Evolutionary conservation across 2,329 filamentous ascomycete species (phyloP), one percentile per base, ranked within the genome.

Genomic region (Diaporthe citriasiana): DNA sequence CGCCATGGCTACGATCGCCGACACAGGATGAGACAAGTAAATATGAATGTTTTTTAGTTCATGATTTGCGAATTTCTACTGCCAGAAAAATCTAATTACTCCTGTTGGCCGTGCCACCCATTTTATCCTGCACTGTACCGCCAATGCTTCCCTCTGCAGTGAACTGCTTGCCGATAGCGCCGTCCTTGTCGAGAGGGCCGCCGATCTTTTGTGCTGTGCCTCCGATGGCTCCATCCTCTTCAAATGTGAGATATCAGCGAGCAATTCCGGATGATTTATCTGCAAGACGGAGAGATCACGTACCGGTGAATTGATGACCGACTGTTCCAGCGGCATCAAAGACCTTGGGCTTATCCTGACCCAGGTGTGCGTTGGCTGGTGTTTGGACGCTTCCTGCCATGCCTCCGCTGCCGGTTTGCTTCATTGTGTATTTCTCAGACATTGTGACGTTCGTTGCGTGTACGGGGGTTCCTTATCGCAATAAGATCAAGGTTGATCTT

Each of bases 291-390:
- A 55, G 17, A n/a, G 19, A 4, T 8, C 5, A 7, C 72, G 63
- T 79, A 87, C 86, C 84, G 5, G 86, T 90, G 78, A 90, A 90
- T 30, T 90, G 87, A 77, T 87, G 89, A 27, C 89, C 89, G 45
- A 90, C 84, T 0, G 84, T 81, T 7, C 89, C 89, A 0, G 85
- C 80, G 0, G 84, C 85, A 53, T 88, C 89, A 60, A 91, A 82
- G 0, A 83, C 78, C 76, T 82, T 85, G 40, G 85, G 84, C 77
- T 82, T 78, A 69, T 79, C 77, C 1, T 53, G 47, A 2, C 80
- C 80, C 9, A 80, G 10, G 13, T 77, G 59, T 19, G 77, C 70
- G 33, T 76, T 81, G 25, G 80, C 80, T 7, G 77, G 76, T 6
- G 79, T 81, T 30, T 73, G 72, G 15, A 53, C 68, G 25, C 59